These are phyloP conservation scores for Echinochloa phyllopogon DNA, from an alignment of 176 grass and related monocot genomes.

Conservation along the genomic window DNA sequence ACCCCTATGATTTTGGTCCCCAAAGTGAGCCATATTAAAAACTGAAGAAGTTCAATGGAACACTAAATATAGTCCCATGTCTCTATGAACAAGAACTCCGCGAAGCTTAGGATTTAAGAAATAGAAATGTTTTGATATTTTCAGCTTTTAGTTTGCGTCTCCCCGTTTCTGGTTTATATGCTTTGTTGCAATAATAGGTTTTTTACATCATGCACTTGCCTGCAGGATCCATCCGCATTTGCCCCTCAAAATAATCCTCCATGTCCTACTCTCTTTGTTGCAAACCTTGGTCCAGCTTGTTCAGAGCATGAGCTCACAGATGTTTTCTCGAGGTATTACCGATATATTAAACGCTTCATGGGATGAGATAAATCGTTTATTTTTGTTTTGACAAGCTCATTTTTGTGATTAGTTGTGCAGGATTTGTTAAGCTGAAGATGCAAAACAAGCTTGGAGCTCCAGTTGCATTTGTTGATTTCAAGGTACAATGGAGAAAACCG, in stretches of 20 bases:
- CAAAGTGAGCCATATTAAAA: slow-evolving; percentile 15
- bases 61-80: background rate
- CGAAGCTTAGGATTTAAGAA: background rate
- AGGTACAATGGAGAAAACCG: slow-evolving; percentile 49
- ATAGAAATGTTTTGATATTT: background rate
- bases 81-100: background rate
- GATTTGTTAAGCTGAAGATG: slow-evolving; percentile 90
- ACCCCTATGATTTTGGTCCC: background rate
- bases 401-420: slow-evolving; percentile 62
- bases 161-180: background rate
- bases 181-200: slow-evolving; percentile 3
- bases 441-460: slow-evolving; percentile 84
- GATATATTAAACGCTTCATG: slow-evolving; percentile 19
- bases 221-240: slow-evolving; percentile 66
- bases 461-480: slow-evolving; percentile 97
- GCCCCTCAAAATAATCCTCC: slow-evolving; percentile 73
- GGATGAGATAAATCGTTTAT: background rate
- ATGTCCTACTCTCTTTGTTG: slow-evolving; percentile 92
- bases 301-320: slow-evolving; percentile 77
- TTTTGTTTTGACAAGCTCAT: slow-evolving; percentile 27
- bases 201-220: slow-evolving; percentile 14
- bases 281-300: slow-evolving; percentile 79
- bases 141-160: background rate
- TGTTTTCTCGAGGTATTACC: slow-evolving; percentile 79
- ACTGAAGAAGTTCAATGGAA: background rate